Base-by-base conservation (phyloP, 257 asterid species). In the Gentiana macrophylla region DNA sequence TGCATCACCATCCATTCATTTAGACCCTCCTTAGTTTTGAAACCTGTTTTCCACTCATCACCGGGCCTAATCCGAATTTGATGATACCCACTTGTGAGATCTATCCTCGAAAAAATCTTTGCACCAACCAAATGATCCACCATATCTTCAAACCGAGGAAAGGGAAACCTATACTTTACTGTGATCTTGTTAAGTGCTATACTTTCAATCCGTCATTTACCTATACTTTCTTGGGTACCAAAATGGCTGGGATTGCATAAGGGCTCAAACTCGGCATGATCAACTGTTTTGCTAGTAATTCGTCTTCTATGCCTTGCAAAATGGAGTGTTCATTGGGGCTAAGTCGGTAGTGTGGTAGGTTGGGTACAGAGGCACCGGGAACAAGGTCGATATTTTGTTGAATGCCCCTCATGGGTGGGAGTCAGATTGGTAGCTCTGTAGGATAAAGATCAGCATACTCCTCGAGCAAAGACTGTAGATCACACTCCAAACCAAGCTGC, bases 41-140 rank as follows among this genome's bases (percentile, higher is more conserved):
- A 49, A 5, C 52, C 0, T 2, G 61, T 62, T 32, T 53, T 62
- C 60, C 67, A 53, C 13, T 62, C 48, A 53, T 53, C 61, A 3
- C 61, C 38, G 6, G 24, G 35, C 5, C 32, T 32, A 7, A 53
- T 53, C 2, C 37, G 48, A 24, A 62, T 53, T 24, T 62, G 52
- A 33, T 62, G 55, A 13, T 62, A 54, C 0, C 53, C 67, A 45
- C 54, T 44, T 12, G 32, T 6, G 1, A 62, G 10, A n/a, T 53
- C 32, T 4, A 62, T 53, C 12, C 46, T 53, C 0, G 24, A 24
- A 24, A 24, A 24, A 24, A 24, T 24, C 24, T 24, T 24, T 24
- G 24, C 24, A 24, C 1, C 24, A 24, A 24, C 24, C 24, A 24
- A 24, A 24, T 24, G 24, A 24, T 24, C 24, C 24, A 24, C 24